These are phyloP conservation scores for Tetrastigma voinierianum DNA, from an alignment of 164 flowering plant species.

Conservation along the genomic window DNA sequence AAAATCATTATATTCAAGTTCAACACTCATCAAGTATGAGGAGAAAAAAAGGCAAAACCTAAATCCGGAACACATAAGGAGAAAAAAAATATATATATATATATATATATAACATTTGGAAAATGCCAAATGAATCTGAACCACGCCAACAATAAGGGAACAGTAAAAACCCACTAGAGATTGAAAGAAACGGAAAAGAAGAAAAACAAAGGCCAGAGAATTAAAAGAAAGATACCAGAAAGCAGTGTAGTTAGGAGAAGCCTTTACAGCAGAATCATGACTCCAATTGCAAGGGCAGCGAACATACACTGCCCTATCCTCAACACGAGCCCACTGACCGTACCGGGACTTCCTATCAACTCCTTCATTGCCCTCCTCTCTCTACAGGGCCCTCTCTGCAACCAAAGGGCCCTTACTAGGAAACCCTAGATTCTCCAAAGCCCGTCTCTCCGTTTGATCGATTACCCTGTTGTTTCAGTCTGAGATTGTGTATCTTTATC, in stretches of 20 bases:
- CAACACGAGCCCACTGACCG: constrained; percentile 57
- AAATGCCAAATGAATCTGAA: too few species aligned
- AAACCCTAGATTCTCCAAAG: constrained; percentile 13
- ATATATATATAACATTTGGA: too few species aligned
- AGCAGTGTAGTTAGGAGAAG: constrained; percentile 71
- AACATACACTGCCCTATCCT: constrained; percentile 72
- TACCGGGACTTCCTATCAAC: constrained; percentile 74
- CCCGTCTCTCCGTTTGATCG: neutral
- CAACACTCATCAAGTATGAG: too few species aligned
- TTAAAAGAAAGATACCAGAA: constrained; percentile 52
- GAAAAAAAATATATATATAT: too few species aligned
- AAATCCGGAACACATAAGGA: too few species aligned
- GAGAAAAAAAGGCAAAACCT: too few species aligned
- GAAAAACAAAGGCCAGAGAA: neutral
- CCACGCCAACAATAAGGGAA: too few species aligned
- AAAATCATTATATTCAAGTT: too few species aligned
- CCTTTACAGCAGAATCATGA: constrained; percentile 69
- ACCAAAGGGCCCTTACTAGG: constrained; percentile 2
- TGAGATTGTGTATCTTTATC: too few species aligned
- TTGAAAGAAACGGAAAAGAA: neutral
- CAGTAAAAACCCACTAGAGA: neutral
- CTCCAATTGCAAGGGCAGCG: constrained; percentile 69
- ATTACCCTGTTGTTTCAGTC: neutral
- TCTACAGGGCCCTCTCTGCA: neutral
- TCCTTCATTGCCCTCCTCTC: constrained; percentile 56